Conservation (phyloP, 2,329 filamentous ascomycete species). For the Penicillium glabrum region DNA sequence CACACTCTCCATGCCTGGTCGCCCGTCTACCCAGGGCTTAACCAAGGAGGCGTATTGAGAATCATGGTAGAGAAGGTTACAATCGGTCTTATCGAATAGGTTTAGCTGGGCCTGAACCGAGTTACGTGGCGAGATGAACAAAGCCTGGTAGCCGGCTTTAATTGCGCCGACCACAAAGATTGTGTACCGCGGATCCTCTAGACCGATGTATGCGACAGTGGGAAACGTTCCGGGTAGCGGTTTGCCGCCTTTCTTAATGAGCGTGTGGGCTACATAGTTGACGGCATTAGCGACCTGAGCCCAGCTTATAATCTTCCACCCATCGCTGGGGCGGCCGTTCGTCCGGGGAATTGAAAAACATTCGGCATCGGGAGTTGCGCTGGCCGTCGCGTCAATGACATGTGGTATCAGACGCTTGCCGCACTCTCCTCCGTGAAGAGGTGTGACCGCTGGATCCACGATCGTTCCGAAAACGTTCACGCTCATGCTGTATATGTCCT, state of each 20-base stretch:
- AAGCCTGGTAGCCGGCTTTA: conserved; percentile 7
- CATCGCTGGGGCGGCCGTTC: background rate
- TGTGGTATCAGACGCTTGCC: conserved; percentile 4
- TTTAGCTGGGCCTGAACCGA: conserved; percentile 2
- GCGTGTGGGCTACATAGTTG: conserved; percentile 3
- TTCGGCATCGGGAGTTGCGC: conserved; percentile 2
- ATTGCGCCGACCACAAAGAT: conserved; percentile 4
- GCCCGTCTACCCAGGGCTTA: background rate
- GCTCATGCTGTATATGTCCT: no score
- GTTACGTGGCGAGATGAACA: conserved; percentile 7
- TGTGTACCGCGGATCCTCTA: conserved; percentile 3
- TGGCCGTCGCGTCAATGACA: conserved; percentile 4
- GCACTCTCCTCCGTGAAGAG: background rate
- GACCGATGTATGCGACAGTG: conserved; percentile 7
- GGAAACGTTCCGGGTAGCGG: conserved; percentile 1
- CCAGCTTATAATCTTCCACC: conserved; percentile 6
- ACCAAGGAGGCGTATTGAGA: background rate
- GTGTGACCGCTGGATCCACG: background rate
- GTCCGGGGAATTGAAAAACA: conserved; percentile 2
- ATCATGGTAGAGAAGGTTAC: conserved; percentile 4
- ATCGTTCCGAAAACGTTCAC: conserved; percentile 7
- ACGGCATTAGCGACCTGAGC: conserved; percentile 7
- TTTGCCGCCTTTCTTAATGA: background rate
- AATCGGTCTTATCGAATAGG: background rate
- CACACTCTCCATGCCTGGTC: background rate